Percentiles rank a stretch among this genome's conserved stretches.
These are phyloP conservation scores for Mycena vulgaris DNA, from an alignment of 768 basidiomycete genomes.

Conservation along the genomic window DNA sequence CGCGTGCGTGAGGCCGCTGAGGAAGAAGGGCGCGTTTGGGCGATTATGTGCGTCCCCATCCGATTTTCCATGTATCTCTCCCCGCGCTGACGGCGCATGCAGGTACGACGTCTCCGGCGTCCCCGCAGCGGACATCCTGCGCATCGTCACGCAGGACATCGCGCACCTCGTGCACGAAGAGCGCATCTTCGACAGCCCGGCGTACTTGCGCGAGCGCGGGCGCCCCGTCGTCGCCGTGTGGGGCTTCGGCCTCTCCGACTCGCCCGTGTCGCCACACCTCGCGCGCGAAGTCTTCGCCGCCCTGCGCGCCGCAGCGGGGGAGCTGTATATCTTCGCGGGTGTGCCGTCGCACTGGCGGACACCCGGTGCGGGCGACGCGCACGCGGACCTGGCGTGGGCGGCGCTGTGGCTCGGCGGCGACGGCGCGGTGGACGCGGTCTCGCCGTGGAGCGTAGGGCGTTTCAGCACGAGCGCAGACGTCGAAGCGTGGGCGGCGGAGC, in stretches of 20 bases:
- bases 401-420: constrained; percentile 78
- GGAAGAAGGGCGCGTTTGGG: constrained; percentile 84
- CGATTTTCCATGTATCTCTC: constrained; percentile 9
- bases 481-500: constrained; percentile 73
- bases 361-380: constrained; percentile 73
- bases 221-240: constrained; percentile 82
- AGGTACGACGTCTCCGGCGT: constrained; percentile 92
- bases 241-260: constrained; percentile 57
- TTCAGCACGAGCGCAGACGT: constrained; percentile 74
- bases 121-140: constrained; percentile 77
- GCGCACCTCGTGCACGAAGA: constrained; percentile 75
- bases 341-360: constrained; percentile 84
- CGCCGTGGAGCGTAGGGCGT: constrained; percentile 88
- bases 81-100: constrained; percentile 4
- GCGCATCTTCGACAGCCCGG: constrained; percentile 77
- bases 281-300: constrained; percentile 23
- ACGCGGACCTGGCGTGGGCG: constrained; percentile 75
- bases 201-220: constrained; percentile 79
- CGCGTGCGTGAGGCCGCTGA: constrained; percentile 84
- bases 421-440: constrained; percentile 76
- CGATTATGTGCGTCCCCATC: constrained; percentile 77
- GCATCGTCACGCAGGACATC: constrained; percentile 82
- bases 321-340: constrained; percentile 59
- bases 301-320: constrained; percentile 6
- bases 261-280: constrained; percentile 14